A percentile compares a stretch with the other conserved stretches of the same genome.
Conservation (phyloP, 2,329 filamentous ascomycete genomes). For the Paecilomyces niveus region DNA sequence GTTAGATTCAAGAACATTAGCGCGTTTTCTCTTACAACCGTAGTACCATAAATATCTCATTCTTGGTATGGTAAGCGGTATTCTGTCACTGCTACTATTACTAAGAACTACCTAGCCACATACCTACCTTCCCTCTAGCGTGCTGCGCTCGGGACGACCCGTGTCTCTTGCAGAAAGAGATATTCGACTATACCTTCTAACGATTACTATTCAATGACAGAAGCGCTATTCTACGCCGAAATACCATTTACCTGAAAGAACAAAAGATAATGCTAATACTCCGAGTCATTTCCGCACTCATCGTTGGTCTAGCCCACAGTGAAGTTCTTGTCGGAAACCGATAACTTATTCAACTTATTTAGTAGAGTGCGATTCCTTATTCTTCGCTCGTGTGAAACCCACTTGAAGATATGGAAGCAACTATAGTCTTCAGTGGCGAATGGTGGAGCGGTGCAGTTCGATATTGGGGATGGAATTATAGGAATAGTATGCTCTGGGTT, state of each 20-base stretch:
- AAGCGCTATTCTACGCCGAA: not conserved
- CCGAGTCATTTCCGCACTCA: not conserved
- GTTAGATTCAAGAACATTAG: not conserved
- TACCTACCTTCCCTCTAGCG: not conserved
- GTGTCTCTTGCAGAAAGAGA: not conserved
- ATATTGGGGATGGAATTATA: not conserved
- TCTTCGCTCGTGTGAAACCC: not conserved
- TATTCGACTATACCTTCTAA: not conserved
- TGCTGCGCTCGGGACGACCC: not conserved
- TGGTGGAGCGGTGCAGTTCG: not conserved
- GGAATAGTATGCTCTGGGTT: not conserved
- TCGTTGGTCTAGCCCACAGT: not conserved
- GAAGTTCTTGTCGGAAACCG: not conserved
- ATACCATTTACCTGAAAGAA: not conserved
- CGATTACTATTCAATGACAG: not conserved
- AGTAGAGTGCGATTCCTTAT: not conserved
- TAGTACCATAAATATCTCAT: not conserved
- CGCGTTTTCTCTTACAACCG: not conserved
- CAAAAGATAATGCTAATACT: not conserved
- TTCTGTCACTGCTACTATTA: not conserved
- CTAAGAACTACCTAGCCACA: not conserved
- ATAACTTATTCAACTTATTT: not conserved
- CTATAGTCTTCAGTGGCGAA: not conserved
- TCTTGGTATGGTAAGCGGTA: not conserved
- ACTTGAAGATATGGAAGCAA: not conserved